Base-by-base conservation (phyloP, 257 asterid genomes). In the Petunia axillaris region DNA sequence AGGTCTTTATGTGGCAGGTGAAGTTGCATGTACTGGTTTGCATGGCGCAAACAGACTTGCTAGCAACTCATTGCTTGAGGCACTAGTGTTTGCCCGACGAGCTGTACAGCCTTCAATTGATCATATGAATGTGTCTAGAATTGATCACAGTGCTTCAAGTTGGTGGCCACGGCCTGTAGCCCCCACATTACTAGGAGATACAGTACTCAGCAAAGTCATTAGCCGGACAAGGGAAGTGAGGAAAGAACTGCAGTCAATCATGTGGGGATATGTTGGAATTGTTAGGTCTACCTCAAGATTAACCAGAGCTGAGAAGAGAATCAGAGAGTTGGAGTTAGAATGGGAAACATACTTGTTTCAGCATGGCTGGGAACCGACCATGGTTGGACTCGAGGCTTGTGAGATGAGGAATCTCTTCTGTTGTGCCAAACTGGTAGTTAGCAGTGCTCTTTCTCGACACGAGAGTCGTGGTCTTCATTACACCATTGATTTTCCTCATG, bases 11-110 rank as follows among this genome's bases (percentile, higher is more conserved):
- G 97, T 96, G 63, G 98, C 99, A 0, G 99, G 99, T 7, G 99
- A 96, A 83, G 99, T 92, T 38, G 99, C 99, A 0, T 96, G 99
- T 79, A 96, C 99, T 0, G 99, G 99, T 71, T 65, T 96, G 78
- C 99, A 96, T 8, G 98, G 99, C 3, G 98, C 99, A 2, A 96
- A 94, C 79, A 88, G 99, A 4, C 94, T 96, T 4, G 99, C 99
- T 6, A 92, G 98, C 91, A 96, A 96, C 86, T 96, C 98, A 1
- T 65, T 96, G 82, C 95, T 93, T 1, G 99, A 96, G 88, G 99
- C 98, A 5, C 91, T 96, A 1, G 99, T 96, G 3, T 96, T 96
- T 58, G 99, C 99, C 4, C 84, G 98, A 50, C 80, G 99, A 82
- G 98, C 98, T 2, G 99, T 96, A 68, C 87, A 86, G 57, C 98